Evolutionary conservation across 441 rosid species (phyloP), one percentile per base, ranked within the genome.

Genomic region (Pelargonium australe): DNA sequence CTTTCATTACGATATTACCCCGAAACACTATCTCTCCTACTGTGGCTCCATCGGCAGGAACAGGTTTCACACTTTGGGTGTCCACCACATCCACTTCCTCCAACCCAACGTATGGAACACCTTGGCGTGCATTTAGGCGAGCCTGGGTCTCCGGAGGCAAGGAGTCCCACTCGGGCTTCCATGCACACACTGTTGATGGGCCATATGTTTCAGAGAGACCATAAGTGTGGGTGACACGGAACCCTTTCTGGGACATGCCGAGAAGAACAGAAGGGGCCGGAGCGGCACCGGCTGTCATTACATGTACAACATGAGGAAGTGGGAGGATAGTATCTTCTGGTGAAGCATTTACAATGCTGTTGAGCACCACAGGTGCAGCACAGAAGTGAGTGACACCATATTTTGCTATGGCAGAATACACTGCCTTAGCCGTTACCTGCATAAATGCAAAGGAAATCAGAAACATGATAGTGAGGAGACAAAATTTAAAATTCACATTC

Each of bases 191-290:
- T 0, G 96, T 89, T 49, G 94, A 85, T 37, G 99, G 97, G 12
- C 97, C 99, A 25, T 83, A 87, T 45, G 94, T 92, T 84, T 95
- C 98, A 8, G 99, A 88, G 71, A 90, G 97, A 31, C 99, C 98
- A 43, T 90, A 92, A 3, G 92, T 84, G 84, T 92, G 97, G 41
- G 96, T 79, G 57, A 89, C 89, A 3, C 86, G 83, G 78, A 95
- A 92, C 67, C 97, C 98, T 34, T 80, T 85, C 68, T 85, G 81
- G 25, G 89, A 81, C 97, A 92, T 90, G 41, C 81, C 83, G 63
- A 65, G 78, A 81, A 90, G 91, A 51, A 89, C 79, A 5, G 97
- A 82, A 66, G 92, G 95, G 4, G 99, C 92, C 0, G 98, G 96
- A 17, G 98, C 87, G 43, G 95, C 96, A 67, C 99, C 99, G 12